Conservation (phyloP, 345 rosid species). For the Rhizophora mangle region DNA sequence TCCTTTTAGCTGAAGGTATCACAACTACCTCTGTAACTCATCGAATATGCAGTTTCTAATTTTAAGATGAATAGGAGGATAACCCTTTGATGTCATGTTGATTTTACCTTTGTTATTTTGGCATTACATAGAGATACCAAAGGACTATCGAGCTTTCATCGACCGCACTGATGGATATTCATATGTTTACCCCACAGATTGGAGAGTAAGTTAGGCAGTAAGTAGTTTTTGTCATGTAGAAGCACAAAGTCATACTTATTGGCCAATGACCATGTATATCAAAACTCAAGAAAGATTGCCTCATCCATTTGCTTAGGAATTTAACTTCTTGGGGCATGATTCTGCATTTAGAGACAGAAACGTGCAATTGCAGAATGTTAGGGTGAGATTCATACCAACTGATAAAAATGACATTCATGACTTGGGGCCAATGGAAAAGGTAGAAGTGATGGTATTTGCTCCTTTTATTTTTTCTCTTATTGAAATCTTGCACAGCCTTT, state of each 20-base stretch:
- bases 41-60: background rate
- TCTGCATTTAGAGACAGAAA: slow-evolving; percentile 82
- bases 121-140: slow-evolving; percentile 53
- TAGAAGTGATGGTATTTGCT: slow-evolving; percentile 4
- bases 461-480: background rate
- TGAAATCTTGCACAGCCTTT: background rate
- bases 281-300: background rate
- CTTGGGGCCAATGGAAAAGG: slow-evolving; percentile 85
- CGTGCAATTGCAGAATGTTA: slow-evolving; percentile 65
- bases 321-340: slow-evolving; percentile 82
- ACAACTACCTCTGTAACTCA: background rate
- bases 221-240: background rate
- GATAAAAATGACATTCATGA: slow-evolving; percentile 66
- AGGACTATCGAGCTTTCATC: slow-evolving; percentile 55
- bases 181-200: slow-evolving; percentile 79
- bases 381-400: slow-evolving; percentile 90
- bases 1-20: slow-evolving; percentile 72
- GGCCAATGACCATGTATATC: no score
- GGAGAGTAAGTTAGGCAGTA: slow-evolving; percentile 57
- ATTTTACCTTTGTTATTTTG: slow-evolving; percentile 1
- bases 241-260: slow-evolving; percentile 5
- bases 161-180: slow-evolving; percentile 74
- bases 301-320: slow-evolving; percentile 42
- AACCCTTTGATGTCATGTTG: background rate
- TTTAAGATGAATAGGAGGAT: background rate